Conservation (phyloP, 495 filamentous ascomycete genomes). For the Oidiodendron maius region DNA sequence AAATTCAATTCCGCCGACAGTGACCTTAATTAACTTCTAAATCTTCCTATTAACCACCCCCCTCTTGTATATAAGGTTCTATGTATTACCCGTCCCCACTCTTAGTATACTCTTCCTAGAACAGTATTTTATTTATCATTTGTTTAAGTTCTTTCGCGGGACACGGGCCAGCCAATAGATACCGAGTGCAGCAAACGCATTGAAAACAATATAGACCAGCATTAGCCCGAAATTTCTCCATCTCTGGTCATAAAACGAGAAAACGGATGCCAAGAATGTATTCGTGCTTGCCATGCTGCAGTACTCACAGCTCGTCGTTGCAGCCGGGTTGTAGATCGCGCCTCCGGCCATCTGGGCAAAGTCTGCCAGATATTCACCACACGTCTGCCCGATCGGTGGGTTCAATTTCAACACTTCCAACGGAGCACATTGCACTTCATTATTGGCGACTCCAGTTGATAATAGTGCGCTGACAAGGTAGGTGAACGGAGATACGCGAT, state of each 20-base stretch:
- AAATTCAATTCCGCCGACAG: too few relatives aligned
- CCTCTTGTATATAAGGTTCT: too few relatives aligned
- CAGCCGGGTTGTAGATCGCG: conserved; percentile 42
- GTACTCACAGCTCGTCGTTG: conserved; percentile 47
- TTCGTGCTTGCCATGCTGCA: conserved; percentile 57
- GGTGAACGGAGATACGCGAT: conserved; percentile 65
- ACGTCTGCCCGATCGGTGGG: conserved; percentile 47
- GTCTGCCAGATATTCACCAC: conserved; percentile 45
- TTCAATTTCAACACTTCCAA: conserved; percentile 53
- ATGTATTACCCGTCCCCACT: too few relatives aligned
- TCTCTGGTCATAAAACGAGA: conserved; percentile 50
- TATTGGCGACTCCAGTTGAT: conserved; percentile 50
- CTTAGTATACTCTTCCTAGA: too few relatives aligned
- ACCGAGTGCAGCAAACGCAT: conserved; percentile 59
- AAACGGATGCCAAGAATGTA: conserved; percentile 53
- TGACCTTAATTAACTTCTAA: too few relatives aligned
- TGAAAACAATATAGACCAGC: conserved; percentile 68
- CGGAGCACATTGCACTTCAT: conserved; percentile 45
- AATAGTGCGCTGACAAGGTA: conserved; percentile 60
- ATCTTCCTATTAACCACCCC: too few relatives aligned
- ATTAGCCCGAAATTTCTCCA: conserved; percentile 52
- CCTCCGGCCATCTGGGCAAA: conserved; percentile 43
- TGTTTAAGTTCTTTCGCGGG: neutral
- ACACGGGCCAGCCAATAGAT: conserved; percentile 50
- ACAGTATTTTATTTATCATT: too few relatives aligned